Evolutionary conservation across 805 yeast species (phyloP).

Genomic region (Pichia scutulata): DNA sequence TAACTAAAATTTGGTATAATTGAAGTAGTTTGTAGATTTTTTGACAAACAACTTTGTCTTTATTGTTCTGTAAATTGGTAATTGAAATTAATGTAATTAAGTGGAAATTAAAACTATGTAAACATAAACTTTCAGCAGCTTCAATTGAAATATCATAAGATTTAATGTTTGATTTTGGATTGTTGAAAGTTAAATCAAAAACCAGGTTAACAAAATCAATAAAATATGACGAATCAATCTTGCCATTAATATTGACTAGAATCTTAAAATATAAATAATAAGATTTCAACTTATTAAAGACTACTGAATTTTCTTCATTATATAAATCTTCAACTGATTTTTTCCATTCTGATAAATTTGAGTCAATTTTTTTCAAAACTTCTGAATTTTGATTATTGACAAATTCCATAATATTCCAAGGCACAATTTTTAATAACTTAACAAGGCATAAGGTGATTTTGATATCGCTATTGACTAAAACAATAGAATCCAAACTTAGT

Average conservation of each 20-base stretch:
- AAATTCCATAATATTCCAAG: conserved; percentile 22
- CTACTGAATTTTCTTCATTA: conserved; percentile 19
- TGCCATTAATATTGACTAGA: conserved; percentile 16
- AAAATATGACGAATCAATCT: conserved; percentile 16
- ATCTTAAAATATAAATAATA: conserved; percentile 26
- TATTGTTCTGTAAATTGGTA: conserved; percentile 14
- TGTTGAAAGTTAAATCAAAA: conserved; percentile 18
- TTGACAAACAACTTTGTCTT: conserved; percentile 9
- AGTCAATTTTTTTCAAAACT: conserved; percentile 16
- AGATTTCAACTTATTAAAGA: conserved; percentile 23
- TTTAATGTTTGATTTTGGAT: conserved; percentile 8
- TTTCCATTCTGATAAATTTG: conserved; percentile 23
- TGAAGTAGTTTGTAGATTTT: conserved; percentile 16
- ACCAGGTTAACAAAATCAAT: conserved; percentile 17
- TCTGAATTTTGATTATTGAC: conserved; percentile 13
- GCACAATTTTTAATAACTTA: conserved; percentile 27
- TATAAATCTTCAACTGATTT: conserved; percentile 13
- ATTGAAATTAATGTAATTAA: conserved; percentile 22
- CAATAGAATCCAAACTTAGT: conserved; percentile 28
- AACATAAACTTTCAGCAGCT: conserved; percentile 21
- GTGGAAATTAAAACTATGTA: conserved; percentile 28
- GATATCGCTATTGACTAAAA: conserved; percentile 29
- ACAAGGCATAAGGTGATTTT: conserved; percentile 27
- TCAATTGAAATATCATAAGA: conserved; percentile 15
- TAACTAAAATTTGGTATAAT: conserved; percentile 19